These are phyloP conservation scores for Fusarium sulawesiense DNA, from an alignment of 2,329 filamentous ascomycete genomes.

Conservation along the genomic window DNA sequence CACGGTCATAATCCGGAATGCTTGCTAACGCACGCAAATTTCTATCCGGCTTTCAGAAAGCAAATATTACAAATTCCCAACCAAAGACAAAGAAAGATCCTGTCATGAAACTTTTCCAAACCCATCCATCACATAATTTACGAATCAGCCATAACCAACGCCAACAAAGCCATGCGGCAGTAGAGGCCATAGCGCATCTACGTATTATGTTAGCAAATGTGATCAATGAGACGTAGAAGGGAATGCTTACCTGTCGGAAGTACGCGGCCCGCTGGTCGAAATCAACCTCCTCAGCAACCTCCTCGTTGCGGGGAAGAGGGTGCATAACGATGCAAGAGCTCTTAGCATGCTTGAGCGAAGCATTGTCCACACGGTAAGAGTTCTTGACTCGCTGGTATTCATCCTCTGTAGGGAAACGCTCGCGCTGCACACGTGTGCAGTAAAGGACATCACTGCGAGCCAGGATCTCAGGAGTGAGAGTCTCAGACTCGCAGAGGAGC, in stretches of 20 bases:
- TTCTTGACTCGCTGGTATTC: conserved; percentile 91
- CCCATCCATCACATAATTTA: conserved; percentile 34
- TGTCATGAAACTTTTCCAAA: conserved; percentile 38
- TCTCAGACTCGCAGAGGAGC: conserved; percentile 78
- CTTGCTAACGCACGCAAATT: conserved; percentile 46
- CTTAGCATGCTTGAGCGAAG: conserved; percentile 91
- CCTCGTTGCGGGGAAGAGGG: conserved; percentile 90
- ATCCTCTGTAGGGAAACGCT: conserved; percentile 84
- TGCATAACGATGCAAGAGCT: conserved; percentile 94
- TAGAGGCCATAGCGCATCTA: conserved; percentile 98
- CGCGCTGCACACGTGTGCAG: conserved; percentile 96
- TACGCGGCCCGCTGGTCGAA: conserved; percentile 97
- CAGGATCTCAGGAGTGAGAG: conserved; percentile 87
- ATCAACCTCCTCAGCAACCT: conserved; percentile 95
- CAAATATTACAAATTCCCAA: conserved; percentile 34
- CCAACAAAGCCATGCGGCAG: conserved; percentile 96
- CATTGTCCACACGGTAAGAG: conserved; percentile 89
- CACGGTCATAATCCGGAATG: conserved; percentile 45
- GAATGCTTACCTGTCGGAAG: conserved; percentile 89
- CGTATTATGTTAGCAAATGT: conserved; percentile 33
- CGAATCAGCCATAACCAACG: conserved; percentile 78
- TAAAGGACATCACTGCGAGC: conserved; percentile 91
- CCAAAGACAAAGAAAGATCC: conserved; percentile 15
- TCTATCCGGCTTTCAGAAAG: conserved; percentile 45
- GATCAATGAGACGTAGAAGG: not conserved